Base-by-base conservation (phyloP, 768 basidiomycete genomes). In the Sistotremastrum niveocremeum region DNA sequence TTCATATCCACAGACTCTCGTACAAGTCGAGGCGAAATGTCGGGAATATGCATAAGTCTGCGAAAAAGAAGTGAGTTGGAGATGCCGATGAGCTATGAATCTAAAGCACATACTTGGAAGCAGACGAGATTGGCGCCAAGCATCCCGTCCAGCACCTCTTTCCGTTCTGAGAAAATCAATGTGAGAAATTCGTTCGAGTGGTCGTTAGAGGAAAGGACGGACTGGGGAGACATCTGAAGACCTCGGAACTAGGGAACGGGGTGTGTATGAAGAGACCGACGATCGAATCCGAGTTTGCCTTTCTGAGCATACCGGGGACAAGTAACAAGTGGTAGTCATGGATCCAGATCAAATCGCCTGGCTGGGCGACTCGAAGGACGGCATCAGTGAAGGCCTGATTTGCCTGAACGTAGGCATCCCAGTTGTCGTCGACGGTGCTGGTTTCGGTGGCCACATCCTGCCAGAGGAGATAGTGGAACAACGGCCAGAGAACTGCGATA, bases 381-480 rank as follows among this genome's bases (percentile, higher is more conserved):
- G 61, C 63, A 46, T 65, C 65, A 6, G 90, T 89, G 60, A 91
- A 97, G 4, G 79, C 80, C 37, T 77, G 73, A 63, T 97, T 97
- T 46, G 86, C 88, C 43, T 77, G 71, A 52, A 77, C 73, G 65
- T 90, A 93, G 39, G 78, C 74, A 34, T 79, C 72, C 70, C 90
- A 99, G 56, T 86, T 71, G 2, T 75, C 69, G 58, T 90, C 88
- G 31, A 88, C 89, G 3, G 84, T 84, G 1, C 84, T 79, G 54
- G 86, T 84, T 56, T 90, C 87, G 30, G 82, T 82, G 6, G 85
- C 84, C 49, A 91, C 88, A 60, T 98, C 95, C 61, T 94, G 91
- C 85, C 93, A 95, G 46, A 97, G 81, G 47, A 98, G 77, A 61
- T 98, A 98, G 66, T 98, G 95, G 76, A 98, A 95, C 37, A 97